phyloP scores from a whole-genome alignment of 805 yeast species.

The Blastobotrys americana region DNA sequence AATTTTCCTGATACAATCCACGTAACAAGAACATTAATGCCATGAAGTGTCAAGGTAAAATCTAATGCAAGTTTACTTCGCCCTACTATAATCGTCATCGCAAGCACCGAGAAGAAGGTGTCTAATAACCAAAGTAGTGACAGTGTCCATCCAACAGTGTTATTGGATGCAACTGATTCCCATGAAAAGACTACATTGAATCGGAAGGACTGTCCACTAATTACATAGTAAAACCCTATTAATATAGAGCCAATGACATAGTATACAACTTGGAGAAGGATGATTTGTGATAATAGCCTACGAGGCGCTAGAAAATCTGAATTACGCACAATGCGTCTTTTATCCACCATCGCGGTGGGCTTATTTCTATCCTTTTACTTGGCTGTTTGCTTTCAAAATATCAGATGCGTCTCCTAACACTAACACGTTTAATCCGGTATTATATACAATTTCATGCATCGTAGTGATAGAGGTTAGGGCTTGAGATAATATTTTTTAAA shows the following conservation, averaged over 20 bases:
- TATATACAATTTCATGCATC: too few species aligned
- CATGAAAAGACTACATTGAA: constrained; percentile 74
- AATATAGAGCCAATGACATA: constrained; percentile 64
- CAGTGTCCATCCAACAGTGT: constrained; percentile 72
- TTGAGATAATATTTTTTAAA: not conserved
- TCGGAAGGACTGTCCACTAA: constrained; percentile 65
- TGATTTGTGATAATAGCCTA: constrained; percentile 61
- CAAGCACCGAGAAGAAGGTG: constrained; percentile 73
- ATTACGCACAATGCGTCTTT: constrained; percentile 20
- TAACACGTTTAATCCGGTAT: too few species aligned
- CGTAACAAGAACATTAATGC: constrained; percentile 63
- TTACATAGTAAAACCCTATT: constrained; percentile 55
- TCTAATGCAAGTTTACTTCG: constrained; percentile 93
- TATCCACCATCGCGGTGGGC: constrained; percentile 3
- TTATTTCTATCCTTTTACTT: too few species aligned
- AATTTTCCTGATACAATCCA: constrained; percentile 58
- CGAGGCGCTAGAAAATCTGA: constrained; percentile 48
- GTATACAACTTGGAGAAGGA: constrained; percentile 70
- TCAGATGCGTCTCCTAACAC: too few species aligned
- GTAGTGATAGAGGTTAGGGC: not conserved
- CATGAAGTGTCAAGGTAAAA: constrained; percentile 89
- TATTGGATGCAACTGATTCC: constrained; percentile 63
- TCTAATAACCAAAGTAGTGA: constrained; percentile 75
- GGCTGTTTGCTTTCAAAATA: too few species aligned
- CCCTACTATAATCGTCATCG: constrained; percentile 82